These are phyloP conservation scores for Petunia secreta DNA, from an alignment of 257 asterid species.

Conservation along the genomic window DNA sequence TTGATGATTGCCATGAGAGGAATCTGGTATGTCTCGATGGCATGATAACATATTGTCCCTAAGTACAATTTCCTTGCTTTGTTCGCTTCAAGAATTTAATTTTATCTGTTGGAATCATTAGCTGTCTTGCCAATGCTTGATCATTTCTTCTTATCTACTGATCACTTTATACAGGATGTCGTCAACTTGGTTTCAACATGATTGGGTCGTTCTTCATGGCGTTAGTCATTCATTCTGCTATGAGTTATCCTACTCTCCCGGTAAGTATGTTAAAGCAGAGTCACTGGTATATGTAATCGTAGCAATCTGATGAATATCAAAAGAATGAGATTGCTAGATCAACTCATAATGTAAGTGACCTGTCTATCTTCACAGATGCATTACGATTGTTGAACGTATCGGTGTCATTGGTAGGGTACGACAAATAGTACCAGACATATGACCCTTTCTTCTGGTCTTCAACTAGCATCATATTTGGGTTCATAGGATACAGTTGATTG, in stretches of 20 bases:
- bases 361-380: no score
- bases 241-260: constrained; percentile 80
- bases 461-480: no score
- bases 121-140: not conserved
- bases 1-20: not conserved
- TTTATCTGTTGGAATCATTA: not conserved
- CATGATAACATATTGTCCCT: no score
- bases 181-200: constrained; percentile 76
- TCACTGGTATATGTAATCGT: not conserved
- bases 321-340: no score
- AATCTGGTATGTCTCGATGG: not conserved
- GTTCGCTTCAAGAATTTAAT: not conserved
- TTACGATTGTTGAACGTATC: no score
- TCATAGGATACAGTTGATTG: not conserved
- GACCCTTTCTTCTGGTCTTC: no score
- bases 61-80: not conserved
- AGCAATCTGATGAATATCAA: not conserved
- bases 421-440: no score
- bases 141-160: not conserved
- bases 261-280: constrained; percentile 45
- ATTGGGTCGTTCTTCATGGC: constrained; percentile 56
- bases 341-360: no score
- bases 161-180: constrained; percentile 44
- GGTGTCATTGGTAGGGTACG: no score
- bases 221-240: constrained; percentile 46